A percentile compares a stretch with the other conserved stretches of the same genome.
Evolutionary conservation across 208 protist species (phyloP).

Genomic region (Wallacemonas sp.): DNA sequence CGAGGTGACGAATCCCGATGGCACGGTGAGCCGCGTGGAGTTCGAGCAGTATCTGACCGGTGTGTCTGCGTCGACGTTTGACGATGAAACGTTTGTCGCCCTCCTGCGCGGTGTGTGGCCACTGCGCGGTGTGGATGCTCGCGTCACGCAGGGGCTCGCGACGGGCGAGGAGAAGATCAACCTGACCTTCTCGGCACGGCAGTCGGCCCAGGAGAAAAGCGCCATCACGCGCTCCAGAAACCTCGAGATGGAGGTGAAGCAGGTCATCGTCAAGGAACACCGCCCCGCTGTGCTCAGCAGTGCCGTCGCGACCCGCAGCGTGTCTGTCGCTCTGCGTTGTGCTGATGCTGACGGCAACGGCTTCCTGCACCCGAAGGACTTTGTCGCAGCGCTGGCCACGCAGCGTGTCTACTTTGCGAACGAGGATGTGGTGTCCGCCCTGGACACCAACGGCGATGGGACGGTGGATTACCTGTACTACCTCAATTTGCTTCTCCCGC

Average conservation of each 20-base stretch:
- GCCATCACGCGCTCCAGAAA: constrained; percentile 39
- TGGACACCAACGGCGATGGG: constrained; percentile 79
- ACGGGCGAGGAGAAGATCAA: constrained; percentile 18
- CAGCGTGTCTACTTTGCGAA: constrained; percentile 75
- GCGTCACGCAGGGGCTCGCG: constrained; percentile 25
- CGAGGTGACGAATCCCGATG: constrained; percentile 80
- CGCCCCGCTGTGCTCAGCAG: constrained; percentile 37
- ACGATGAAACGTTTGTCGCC: constrained; percentile 66
- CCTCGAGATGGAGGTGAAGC: constrained; percentile 33
- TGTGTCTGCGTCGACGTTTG: constrained; percentile 44
- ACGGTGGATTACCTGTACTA: constrained; percentile 77
- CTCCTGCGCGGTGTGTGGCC: constrained; percentile 68
- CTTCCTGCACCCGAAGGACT: constrained; percentile 54
- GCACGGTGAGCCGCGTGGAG: constrained; percentile 72
- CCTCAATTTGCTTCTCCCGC: constrained; percentile 50
- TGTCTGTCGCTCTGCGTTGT: constrained; percentile 45
- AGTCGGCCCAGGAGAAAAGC: constrained; percentile 48
- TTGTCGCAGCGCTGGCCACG: constrained; percentile 49
- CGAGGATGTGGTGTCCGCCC: constrained; percentile 31
- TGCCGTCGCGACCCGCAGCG: constrained; percentile 29
- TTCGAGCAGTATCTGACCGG: constrained; percentile 85
- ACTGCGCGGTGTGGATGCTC: constrained; percentile 26
- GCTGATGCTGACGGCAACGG: constrained; percentile 24
- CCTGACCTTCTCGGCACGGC: constrained; percentile 39
- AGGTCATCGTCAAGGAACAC: constrained; percentile 42